phyloP scores from a whole-genome alignment of 2,329 filamentous ascomycete species.

The Fusarium odoratissimum region DNA sequence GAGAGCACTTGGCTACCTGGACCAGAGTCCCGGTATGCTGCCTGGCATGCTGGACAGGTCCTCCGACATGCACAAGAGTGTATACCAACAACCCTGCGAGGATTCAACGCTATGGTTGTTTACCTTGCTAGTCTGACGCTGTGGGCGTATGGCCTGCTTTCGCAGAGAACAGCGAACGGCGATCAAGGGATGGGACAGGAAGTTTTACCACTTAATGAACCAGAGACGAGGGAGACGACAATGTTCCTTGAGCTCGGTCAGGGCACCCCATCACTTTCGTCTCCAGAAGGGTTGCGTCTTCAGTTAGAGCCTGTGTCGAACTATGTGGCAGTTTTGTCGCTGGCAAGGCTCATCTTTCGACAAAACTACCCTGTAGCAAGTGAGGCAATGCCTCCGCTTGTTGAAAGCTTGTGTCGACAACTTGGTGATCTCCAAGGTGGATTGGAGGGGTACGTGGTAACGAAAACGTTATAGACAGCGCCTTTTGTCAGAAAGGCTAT shows the following conservation, averaged over 20 bases:
- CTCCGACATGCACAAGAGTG: conserved; percentile 38
- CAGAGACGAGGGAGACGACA: conserved; percentile 26
- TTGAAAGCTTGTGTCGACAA: conserved; percentile 36
- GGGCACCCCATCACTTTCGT: conserved; percentile 29
- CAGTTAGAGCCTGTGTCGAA: conserved; percentile 37
- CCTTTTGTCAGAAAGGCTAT: neutral
- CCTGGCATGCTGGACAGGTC: conserved; percentile 43
- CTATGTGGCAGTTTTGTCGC: conserved; percentile 17
- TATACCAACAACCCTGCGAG: conserved; percentile 31
- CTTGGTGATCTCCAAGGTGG: conserved; percentile 31
- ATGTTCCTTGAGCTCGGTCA: conserved; percentile 35
- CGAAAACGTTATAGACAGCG: neutral
- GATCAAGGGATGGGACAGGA: conserved; percentile 17
- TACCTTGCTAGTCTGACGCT: conserved; percentile 40
- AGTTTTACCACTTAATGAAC: conserved; percentile 31
- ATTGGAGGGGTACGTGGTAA: neutral
- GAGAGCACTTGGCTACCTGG: conserved; percentile 31
- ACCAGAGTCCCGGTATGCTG: conserved; percentile 38
- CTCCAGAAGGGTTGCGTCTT: conserved; percentile 16
- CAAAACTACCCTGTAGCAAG: conserved; percentile 34
- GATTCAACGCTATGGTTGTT: conserved; percentile 41
- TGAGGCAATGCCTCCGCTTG: conserved; percentile 38
- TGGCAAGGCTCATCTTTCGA: conserved; percentile 31
- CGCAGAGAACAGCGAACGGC: conserved; percentile 8
- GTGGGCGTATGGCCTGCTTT: conserved; percentile 38